Base-by-base conservation (phyloP, 1,139 yeast species). In the Kodamaea fungicola region DNA sequence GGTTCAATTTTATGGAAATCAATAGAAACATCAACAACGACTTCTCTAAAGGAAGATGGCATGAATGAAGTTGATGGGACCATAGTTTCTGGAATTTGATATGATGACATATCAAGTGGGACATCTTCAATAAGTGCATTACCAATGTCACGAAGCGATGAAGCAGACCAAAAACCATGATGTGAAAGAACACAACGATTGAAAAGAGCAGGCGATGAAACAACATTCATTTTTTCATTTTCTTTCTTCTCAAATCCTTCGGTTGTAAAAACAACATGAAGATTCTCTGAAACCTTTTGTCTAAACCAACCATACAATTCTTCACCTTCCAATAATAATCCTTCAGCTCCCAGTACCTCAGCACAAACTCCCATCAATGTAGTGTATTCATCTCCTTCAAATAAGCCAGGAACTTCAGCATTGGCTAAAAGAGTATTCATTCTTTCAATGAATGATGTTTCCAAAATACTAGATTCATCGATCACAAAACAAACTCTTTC, bases 381-480 rank as follows among this genome's bases (percentile, higher is more conserved):
- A 0, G 66, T 62, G 37, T 65, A 73, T 9, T 86, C 90, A 8
- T 87, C 95, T 0, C 81, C 92, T 46, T 80, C 88, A 57, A 87
- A 92, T 13, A 92, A 64, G 2, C 96, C 97, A 1, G 97, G 97
- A 19, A 89, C 76, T 49, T 90, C 97, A 0, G 96, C 87, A 56
- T 90, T 92, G 0, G 97, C 97, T 27, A 92, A 67, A 22, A 92
- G 64, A 0, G 95, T 87, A 51, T 92, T 92, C 95, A 92, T 88
- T 42, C 96, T 68, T 58, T 92, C 98, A 25, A 92, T 62, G 52
- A 90, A 90, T 0, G 95, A 71, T 0, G 95, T 71, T 33, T 86
- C 94, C 34, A 82, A 55, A 38, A 89, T 77, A 32, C 83, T 78
- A 0, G 95, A 78, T 50, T 92, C 97, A 51, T 89, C 96, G 19